These are phyloP conservation scores for Setaria italica DNA, from an alignment of 202 grass and related monocot species.

Conservation along the genomic window DNA sequence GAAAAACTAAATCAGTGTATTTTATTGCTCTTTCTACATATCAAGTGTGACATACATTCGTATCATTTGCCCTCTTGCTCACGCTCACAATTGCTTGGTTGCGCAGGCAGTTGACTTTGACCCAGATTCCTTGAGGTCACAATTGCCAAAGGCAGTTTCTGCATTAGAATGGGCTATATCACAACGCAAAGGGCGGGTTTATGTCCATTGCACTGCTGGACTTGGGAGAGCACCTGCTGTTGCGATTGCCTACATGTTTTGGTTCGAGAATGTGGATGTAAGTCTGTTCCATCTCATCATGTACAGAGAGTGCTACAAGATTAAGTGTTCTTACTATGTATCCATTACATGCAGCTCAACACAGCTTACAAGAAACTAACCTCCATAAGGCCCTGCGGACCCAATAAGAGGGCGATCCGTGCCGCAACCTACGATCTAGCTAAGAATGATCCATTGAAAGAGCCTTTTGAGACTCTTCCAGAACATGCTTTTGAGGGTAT, in stretches of 20 bases:
- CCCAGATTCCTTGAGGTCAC: conserved; percentile 77
- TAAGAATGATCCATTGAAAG: conserved; percentile 78
- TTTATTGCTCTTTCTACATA: background rate
- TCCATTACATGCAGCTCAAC: conserved; percentile 58
- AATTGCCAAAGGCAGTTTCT: conserved; percentile 80
- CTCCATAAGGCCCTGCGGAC: conserved; percentile 74
- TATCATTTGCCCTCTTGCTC: background rate
- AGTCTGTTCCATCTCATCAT: conserved; percentile 27
- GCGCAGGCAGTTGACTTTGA: conserved; percentile 76
- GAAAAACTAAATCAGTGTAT: background rate
- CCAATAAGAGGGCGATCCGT: conserved; percentile 75
- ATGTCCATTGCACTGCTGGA: conserved; percentile 85
- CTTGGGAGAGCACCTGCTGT: conserved; percentile 83
- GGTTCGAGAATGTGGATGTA: conserved; percentile 86
- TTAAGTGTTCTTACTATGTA: conserved; percentile 4
- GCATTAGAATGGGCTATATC: conserved; percentile 86
- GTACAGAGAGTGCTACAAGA: background rate
- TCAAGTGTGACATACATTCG: background rate
- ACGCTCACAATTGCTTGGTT: conserved; percentile 11
- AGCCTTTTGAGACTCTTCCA: conserved; percentile 78
- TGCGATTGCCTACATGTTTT: conserved; percentile 90
- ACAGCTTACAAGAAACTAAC: conserved; percentile 70
- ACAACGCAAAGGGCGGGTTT: conserved; percentile 68
- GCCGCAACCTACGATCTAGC: conserved; percentile 80
- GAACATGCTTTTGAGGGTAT: conserved; percentile 78